phyloP scores from a whole-genome alignment of 2,329 filamentous ascomycete species.

The Pseudogymnoascus sp. region DNA sequence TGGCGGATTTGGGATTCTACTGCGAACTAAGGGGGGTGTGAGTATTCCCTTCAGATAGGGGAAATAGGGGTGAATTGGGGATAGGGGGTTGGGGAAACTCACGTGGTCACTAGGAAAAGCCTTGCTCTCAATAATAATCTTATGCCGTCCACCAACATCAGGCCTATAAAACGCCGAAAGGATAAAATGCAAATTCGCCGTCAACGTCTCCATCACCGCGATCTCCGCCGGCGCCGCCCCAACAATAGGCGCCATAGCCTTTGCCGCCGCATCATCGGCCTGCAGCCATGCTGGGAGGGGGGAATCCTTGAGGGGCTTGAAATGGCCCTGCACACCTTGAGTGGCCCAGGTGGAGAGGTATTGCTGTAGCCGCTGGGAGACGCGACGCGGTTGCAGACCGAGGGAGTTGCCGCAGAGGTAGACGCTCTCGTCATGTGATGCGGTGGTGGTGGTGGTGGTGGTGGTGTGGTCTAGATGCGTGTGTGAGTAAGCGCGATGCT shows the following conservation, averaged over 20 bases:
- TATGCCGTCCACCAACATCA: conserved; percentile 48
- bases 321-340: conserved; percentile 71
- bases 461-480: neutral
- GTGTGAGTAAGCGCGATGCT: neutral
- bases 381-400: conserved; percentile 62
- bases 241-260: conserved; percentile 61
- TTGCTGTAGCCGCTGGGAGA: conserved; percentile 54
- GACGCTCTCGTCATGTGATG: conserved; percentile 34
- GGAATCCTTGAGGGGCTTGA: conserved; percentile 56
- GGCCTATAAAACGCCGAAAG: conserved; percentile 74
- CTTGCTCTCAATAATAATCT: conserved; percentile 72
- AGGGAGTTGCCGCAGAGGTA: conserved; percentile 78
- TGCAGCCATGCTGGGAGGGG: conserved; percentile 58
- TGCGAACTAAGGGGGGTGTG: conserved; percentile 50
- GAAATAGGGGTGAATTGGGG: neutral
- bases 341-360: conserved; percentile 69
- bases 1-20: conserved; percentile 66
- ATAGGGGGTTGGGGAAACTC: conserved; percentile 26
- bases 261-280: conserved; percentile 59
- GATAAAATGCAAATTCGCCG: conserved; percentile 67
- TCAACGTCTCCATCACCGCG: conserved; percentile 72
- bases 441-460: neutral
- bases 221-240: conserved; percentile 62
- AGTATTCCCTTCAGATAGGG: conserved; percentile 13
- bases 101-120: conserved; percentile 78